phyloP scores from a whole-genome alignment of 2,329 filamentous ascomycete species.

The Pezizomycotina sp. region DNA sequence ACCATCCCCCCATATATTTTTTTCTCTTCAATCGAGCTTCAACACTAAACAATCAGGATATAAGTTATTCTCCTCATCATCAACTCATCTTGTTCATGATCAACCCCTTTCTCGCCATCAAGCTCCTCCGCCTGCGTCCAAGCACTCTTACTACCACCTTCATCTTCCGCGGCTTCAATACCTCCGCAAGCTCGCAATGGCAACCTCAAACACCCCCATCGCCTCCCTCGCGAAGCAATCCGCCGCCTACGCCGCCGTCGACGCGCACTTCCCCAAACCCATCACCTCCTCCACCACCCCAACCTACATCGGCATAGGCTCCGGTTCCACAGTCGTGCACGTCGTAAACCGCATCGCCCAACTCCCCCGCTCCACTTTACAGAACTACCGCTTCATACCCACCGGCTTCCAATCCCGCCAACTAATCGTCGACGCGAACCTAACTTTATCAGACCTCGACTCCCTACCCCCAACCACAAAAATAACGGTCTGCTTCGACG shows the following conservation, averaged over 20 bases:
- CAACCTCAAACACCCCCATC: too few relatives aligned
- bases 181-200: too few relatives aligned
- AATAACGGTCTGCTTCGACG: constrained; percentile 20
- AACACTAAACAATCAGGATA: too few relatives aligned
- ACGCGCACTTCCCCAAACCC: constrained; percentile 51
- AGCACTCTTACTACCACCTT: too few relatives aligned
- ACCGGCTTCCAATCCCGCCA: constrained; percentile 84
- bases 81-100: too few relatives aligned
- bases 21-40: too few relatives aligned
- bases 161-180: too few relatives aligned
- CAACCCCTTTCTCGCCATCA: too few relatives aligned
- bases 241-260: constrained; percentile 57
- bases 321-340: constrained; percentile 66
- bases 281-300: constrained; percentile 30
- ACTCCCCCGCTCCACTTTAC: constrained; percentile 39
- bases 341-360: constrained; percentile 65
- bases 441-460: constrained; percentile 63
- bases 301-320: constrained; percentile 60
- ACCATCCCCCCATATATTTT: too few relatives aligned
- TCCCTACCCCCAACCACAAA: constrained; percentile 42
- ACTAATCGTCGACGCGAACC: constrained; percentile 62
- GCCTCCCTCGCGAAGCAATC: constrained; percentile 59
- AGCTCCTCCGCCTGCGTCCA: too few relatives aligned
- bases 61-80: too few relatives aligned
- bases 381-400: constrained; percentile 67